Percentiles rank a stretch among this genome's conserved stretches.
Conservation (phyloP, 2,329 filamentous ascomycete species). For the Talaromyces sp. region DNA sequence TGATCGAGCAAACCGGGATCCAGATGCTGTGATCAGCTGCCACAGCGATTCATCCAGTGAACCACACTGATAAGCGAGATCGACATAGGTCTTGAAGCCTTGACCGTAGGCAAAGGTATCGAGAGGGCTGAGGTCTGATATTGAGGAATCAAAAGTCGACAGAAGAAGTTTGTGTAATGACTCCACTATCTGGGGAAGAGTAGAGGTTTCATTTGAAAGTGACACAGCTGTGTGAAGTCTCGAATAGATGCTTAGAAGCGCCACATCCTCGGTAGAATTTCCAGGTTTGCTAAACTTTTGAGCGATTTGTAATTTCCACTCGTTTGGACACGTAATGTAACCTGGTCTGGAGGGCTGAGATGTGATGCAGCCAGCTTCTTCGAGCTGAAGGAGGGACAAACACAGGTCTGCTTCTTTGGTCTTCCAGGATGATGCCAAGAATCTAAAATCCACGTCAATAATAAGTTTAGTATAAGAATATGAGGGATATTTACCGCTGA, state of each 20-base stretch:
- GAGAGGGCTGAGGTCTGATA: constrained; percentile 56
- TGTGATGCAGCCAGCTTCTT: constrained; percentile 47
- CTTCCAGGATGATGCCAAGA: constrained; percentile 69
- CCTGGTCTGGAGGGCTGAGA: constrained; percentile 37
- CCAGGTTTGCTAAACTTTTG: constrained; percentile 56
- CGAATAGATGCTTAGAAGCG: constrained; percentile 64
- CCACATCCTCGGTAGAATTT: constrained; percentile 54
- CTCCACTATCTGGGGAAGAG: constrained; percentile 62
- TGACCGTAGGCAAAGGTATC: constrained; percentile 70
- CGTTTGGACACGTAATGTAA: constrained; percentile 35
- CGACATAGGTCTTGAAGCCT: constrained; percentile 68
- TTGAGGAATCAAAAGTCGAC: constrained; percentile 59
- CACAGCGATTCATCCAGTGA: constrained; percentile 59
- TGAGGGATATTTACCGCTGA: constrained; percentile 56
- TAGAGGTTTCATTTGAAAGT: constrained; percentile 57
- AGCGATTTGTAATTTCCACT: constrained; percentile 69
- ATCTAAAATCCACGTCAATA: constrained; percentile 46
- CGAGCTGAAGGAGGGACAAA: constrained; percentile 61
- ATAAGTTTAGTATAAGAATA: not conserved
- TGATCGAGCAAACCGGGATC: constrained; percentile 61
- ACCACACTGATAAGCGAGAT: constrained; percentile 58
- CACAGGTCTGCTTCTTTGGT: constrained; percentile 65
- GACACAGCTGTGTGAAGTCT: constrained; percentile 58
- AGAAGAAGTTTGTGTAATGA: constrained; percentile 63
- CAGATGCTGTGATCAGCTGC: constrained; percentile 61